Conservation (phyloP, 805 yeast genomes). For the Metschnikowia shivogae region DNA sequence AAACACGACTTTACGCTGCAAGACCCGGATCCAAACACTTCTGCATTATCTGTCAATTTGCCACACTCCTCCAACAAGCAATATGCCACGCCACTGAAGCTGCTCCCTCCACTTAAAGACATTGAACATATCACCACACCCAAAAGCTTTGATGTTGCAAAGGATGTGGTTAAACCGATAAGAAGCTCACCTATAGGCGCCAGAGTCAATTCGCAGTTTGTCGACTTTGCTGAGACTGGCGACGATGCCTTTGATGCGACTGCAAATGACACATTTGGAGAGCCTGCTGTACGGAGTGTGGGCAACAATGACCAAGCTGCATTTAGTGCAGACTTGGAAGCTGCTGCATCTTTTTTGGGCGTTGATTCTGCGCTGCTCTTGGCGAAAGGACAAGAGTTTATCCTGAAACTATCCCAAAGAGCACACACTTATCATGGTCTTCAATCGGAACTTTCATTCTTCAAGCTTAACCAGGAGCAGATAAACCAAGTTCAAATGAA, state of each 20-base stretch:
- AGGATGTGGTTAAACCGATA: constrained; percentile 22
- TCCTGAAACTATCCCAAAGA: constrained; percentile 22
- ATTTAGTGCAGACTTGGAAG: constrained; percentile 9
- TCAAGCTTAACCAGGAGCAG: constrained; percentile 35
- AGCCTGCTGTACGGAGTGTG: constrained; percentile 4
- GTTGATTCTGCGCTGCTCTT: constrained; percentile 20
- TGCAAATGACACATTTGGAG: constrained; percentile 17
- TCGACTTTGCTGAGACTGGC: constrained; percentile 11
- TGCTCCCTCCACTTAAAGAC: constrained; percentile 40
- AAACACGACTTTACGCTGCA: constrained; percentile 1
- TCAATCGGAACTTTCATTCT: constrained; percentile 28
- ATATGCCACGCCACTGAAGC: constrained; percentile 40
- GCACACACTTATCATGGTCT: constrained; percentile 28
- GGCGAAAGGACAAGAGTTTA: constrained; percentile 11
- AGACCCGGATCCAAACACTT: constrained; percentile 14
- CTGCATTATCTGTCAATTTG: constrained; percentile 8
- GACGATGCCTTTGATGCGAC: constrained; percentile 16
- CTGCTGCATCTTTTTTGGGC: constrained; percentile 26
- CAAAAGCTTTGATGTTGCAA: constrained; percentile 38
- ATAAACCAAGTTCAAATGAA: constrained; percentile 23
- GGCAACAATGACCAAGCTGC: constrained; percentile 8
- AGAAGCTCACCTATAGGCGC: constrained; percentile 22
- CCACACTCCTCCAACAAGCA: constrained; percentile 9
- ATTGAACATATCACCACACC: constrained; percentile 41
- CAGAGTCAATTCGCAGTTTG: constrained; percentile 9